These are phyloP conservation scores for Gardenia jasminoides DNA, from an alignment of 257 asterid genomes.

Conservation along the genomic window DNA sequence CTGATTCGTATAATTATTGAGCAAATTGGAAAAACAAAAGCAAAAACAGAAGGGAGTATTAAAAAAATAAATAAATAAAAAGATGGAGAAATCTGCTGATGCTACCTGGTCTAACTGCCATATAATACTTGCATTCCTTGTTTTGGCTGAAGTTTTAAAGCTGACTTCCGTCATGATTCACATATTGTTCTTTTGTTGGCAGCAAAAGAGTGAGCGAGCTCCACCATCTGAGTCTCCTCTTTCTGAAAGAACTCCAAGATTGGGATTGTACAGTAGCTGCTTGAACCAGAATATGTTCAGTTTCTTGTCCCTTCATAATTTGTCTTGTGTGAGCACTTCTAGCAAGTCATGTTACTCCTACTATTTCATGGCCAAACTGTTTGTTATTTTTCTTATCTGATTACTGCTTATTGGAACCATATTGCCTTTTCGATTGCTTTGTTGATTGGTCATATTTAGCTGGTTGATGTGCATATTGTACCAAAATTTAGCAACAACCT, in stretches of 20 bases:
- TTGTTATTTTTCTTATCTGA: slow-evolving; percentile 2
- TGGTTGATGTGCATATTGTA: slow-evolving; percentile 8
- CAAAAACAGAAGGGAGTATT: not conserved
- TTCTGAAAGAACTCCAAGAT: slow-evolving; percentile 7
- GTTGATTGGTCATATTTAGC: not conserved
- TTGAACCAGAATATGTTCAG: slow-evolving; percentile 15
- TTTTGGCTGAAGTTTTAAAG: not conserved
- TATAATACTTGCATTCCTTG: not conserved
- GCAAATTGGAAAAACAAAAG: not conserved
- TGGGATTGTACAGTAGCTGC: slow-evolving; percentile 8
- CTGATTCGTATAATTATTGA: not conserved
- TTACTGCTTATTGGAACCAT: slow-evolving; percentile 5
- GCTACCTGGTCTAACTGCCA: not conserved
- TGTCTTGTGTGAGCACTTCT: not conserved
- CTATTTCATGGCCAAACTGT: too few species aligned
- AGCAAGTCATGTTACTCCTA: too few species aligned
- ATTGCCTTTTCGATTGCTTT: not conserved
- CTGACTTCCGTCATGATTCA: not conserved
- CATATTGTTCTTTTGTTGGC: slow-evolving; percentile 1
- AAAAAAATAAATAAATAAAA: not conserved
- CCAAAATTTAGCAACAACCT: slow-evolving; percentile 25
- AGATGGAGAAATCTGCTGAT: too few species aligned
- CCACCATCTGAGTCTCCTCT: slow-evolving; percentile 5
- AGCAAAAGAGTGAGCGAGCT: slow-evolving; percentile 8
- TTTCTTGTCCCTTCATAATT: slow-evolving; percentile 11